These are phyloP conservation scores for Schwanniomyces etchellsii DNA, from an alignment of 1,139 yeast species.

Conservation along the genomic window DNA sequence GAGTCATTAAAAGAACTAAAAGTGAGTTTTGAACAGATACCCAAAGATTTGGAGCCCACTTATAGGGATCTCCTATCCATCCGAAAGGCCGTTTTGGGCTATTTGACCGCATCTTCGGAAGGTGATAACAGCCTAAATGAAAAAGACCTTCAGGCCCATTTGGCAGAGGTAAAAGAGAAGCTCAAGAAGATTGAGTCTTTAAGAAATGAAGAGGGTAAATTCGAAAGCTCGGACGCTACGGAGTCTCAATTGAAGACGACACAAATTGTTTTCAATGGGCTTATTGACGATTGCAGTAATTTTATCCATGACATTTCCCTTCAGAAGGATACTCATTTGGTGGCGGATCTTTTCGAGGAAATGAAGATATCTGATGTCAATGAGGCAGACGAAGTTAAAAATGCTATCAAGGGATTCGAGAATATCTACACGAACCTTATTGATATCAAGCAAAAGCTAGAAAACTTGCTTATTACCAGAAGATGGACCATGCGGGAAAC, in stretches of 20 bases:
- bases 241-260: slow-evolving; percentile 19
- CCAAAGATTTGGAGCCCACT: slow-evolving; percentile 45
- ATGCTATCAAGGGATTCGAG: slow-evolving; percentile 12
- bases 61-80: slow-evolving; percentile 43
- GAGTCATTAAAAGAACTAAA: slow-evolving; percentile 49
- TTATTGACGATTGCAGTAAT: slow-evolving; percentile 77
- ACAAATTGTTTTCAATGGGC: slow-evolving; percentile 64
- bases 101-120: slow-evolving; percentile 20
- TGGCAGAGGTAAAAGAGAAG: slow-evolving; percentile 15
- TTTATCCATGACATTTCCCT: slow-evolving; percentile 65
- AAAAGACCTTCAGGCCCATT: slow-evolving; percentile 7
- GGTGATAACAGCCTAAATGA: slow-evolving; percentile 4
- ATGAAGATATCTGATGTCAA: slow-evolving; percentile 18
- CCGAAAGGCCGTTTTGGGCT: slow-evolving; percentile 29
- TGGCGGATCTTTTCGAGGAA: slow-evolving; percentile 16
- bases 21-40: slow-evolving; percentile 49
- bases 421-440: slow-evolving; percentile 38
- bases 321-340: slow-evolving; percentile 37
- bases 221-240: slow-evolving; percentile 18
- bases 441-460: slow-evolving; percentile 66
- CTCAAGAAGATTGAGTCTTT: slow-evolving; percentile 26
- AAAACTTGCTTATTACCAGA: slow-evolving; percentile 79
- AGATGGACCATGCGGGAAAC: slow-evolving; percentile 97
- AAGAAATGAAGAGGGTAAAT: slow-evolving; percentile 33
- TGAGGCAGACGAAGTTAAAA: slow-evolving; percentile 7